A percentile compares a stretch with the other conserved stretches of the same genome.
phyloP scores from a whole-genome alignment of 331 rosid genomes.

The Spiraea crenata region DNA sequence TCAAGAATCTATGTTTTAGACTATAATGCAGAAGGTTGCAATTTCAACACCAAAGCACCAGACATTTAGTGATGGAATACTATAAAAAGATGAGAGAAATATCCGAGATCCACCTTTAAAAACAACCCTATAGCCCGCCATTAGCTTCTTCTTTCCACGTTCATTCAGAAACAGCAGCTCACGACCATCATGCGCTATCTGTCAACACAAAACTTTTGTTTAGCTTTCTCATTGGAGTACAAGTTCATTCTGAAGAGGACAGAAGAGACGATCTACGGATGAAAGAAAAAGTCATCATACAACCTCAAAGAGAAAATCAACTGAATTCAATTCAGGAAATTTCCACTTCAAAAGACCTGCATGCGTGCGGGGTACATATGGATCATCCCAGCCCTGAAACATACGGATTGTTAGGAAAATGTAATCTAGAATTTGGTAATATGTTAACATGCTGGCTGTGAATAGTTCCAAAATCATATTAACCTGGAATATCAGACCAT shows the following conservation, averaged over 20 bases:
- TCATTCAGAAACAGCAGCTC: conserved; percentile 62
- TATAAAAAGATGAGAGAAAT: conserved; percentile 4
- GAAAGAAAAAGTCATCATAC: conserved; percentile 9
- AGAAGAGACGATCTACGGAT: not conserved
- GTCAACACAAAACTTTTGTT: conserved; percentile 29
- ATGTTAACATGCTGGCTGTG: not conserved
- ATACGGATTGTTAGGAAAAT: conserved; percentile 14
- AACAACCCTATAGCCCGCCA: conserved; percentile 73
- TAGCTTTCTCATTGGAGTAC: not conserved
- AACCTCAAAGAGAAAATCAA: conserved; percentile 90
- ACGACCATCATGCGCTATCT: conserved; percentile 60
- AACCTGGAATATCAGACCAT: conserved; percentile 97
- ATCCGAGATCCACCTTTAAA: conserved; percentile 50
- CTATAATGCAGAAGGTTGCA: not conserved
- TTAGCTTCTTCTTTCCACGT: conserved; percentile 82
- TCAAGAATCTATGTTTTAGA: not conserved
- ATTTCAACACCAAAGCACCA: not conserved
- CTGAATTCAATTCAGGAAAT: conserved; percentile 77
- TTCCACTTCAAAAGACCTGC: conserved; percentile 97
- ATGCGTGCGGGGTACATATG: conserved; percentile 88
- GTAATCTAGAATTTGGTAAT: not conserved
- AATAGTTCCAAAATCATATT: conserved; percentile 7
- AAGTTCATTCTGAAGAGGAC: not conserved
- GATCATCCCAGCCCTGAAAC: conserved; percentile 93
- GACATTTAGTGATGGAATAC: not conserved